phyloP scores from a whole-genome alignment of 495 filamentous ascomycete species.

The Chaetomium tenue region DNA sequence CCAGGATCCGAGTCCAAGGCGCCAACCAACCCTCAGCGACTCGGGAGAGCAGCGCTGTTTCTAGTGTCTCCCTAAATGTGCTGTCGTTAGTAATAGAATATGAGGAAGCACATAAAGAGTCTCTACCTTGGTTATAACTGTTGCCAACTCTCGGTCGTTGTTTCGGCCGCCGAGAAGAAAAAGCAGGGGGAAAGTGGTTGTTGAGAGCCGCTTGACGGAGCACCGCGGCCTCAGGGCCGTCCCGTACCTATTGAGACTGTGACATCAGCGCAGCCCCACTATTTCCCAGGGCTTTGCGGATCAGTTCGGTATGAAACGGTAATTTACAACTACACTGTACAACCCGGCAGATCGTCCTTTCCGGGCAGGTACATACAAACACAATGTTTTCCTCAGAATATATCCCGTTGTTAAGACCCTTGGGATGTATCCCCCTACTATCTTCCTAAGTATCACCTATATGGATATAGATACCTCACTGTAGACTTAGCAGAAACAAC shows the following conservation, averaged over 20 bases:
- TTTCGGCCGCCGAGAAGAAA: not conserved
- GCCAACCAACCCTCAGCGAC: not conserved
- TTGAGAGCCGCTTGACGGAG: not conserved
- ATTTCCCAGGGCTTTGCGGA: not conserved
- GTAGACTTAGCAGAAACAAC: no score
- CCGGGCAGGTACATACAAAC: no score
- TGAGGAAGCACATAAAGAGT: not conserved
- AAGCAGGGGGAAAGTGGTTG: not conserved
- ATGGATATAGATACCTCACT: no score
- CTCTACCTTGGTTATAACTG: not conserved
- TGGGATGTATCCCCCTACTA: no score
- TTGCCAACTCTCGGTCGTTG: not conserved
- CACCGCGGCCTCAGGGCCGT: no score
- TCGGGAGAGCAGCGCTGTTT: not conserved
- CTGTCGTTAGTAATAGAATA: not conserved
- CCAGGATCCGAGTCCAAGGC: not conserved
- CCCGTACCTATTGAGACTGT: no score
- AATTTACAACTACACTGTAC: no score
- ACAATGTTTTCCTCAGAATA: no score
- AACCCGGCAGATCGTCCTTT: no score
- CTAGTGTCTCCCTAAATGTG: not conserved
- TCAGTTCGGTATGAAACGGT: no score
- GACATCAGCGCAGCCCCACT: constrained; percentile 3
- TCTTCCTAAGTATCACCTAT: no score
- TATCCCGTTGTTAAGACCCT: no score